Conservation (phyloP, 1,284 basidiomycete genomes). For the Wolfiporia cocos region DNA sequence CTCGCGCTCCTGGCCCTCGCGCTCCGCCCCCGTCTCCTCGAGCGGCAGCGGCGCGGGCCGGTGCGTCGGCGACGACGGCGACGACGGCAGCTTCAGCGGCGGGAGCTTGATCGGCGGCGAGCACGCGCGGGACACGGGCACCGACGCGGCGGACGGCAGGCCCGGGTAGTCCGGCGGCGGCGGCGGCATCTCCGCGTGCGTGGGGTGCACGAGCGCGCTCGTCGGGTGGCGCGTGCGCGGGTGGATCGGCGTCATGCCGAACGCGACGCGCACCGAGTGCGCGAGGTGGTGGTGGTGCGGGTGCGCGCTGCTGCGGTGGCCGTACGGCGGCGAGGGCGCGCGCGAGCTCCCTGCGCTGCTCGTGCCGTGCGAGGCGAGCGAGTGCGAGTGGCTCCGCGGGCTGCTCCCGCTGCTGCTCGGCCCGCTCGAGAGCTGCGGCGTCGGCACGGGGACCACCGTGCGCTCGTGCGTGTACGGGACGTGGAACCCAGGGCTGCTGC, state of each 20-base stretch:
- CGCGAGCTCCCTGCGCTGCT: constrained; percentile 41
- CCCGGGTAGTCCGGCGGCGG: constrained; percentile 13
- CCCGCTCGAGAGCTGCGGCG: constrained; percentile 56
- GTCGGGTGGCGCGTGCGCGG: constrained; percentile 31
- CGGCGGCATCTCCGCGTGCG: constrained; percentile 20
- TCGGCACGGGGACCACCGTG: constrained; percentile 32
- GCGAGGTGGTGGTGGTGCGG: constrained; percentile 60
- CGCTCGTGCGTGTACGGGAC: constrained; percentile 29
- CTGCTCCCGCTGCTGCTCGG: constrained; percentile 53
- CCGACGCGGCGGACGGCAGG: constrained; percentile 23
- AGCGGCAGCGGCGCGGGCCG: constrained; percentile 12
- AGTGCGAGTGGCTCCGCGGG: constrained; percentile 37
- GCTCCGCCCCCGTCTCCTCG: constrained; percentile 11
- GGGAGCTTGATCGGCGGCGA: constrained; percentile 68
- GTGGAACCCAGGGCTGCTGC: too few relatives aligned
- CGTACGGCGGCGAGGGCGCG: constrained; percentile 39
- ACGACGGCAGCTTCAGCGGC: constrained; percentile 46
- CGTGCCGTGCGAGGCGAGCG: constrained; percentile 27
- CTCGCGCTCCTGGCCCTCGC: constrained; percentile 20
- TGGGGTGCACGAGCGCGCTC: constrained; percentile 21
- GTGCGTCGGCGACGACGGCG: constrained; percentile 21
- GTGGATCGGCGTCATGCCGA: constrained; percentile 85
- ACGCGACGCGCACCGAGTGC: constrained; percentile 76
- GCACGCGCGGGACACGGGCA: constrained; percentile 52
- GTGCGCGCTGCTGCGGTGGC: constrained; percentile 4